A percentile compares a stretch with the other conserved stretches of the same genome.
Conservation (phyloP, 805 yeast genomes). For the Cyberlindnera euphorbiae region DNA sequence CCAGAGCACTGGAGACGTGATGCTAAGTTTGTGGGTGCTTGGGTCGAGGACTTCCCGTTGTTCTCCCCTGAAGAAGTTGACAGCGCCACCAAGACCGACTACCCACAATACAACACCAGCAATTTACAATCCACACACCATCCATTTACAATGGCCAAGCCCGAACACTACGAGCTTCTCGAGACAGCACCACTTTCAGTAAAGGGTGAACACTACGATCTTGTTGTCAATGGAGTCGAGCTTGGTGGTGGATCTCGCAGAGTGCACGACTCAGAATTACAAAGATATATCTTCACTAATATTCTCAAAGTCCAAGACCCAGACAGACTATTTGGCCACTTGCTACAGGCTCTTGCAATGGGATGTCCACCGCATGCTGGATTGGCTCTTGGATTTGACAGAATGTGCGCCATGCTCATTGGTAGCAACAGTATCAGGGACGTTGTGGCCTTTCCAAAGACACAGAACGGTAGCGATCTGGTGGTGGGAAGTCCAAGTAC, state of each 20-base stretch:
- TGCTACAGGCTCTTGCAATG: constrained; percentile 70
- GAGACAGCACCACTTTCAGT: constrained; percentile 54
- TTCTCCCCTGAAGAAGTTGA: constrained; percentile 67
- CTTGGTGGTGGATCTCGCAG: constrained; percentile 97
- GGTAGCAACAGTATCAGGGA: constrained; percentile 78
- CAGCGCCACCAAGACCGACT: constrained; percentile 28
- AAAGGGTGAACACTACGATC: constrained; percentile 88
- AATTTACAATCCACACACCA: constrained; percentile 78
- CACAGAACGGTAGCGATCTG: constrained; percentile 80
- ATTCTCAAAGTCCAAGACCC: constrained; percentile 58
- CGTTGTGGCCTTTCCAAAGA: constrained; percentile 95
- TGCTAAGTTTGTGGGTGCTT: constrained; percentile 50
- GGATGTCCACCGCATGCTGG: constrained; percentile 99
- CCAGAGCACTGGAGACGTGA: constrained; percentile 40
- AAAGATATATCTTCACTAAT: constrained; percentile 62
- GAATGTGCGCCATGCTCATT: constrained; percentile 87
- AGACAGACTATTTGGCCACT: constrained; percentile 73
- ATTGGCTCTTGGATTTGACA: constrained; percentile 89
- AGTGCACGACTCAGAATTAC: constrained; percentile 81
- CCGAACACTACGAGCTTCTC: constrained; percentile 59
- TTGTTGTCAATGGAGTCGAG: constrained; percentile 92
- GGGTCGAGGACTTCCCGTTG: constrained; percentile 93
- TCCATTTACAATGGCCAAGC: constrained; percentile 91
- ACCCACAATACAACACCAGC: constrained; percentile 55
- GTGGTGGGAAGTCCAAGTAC: constrained; percentile 82